Conservation (phyloP, 805 yeast species). For the Cyberlindnera xylosilytica region DNA sequence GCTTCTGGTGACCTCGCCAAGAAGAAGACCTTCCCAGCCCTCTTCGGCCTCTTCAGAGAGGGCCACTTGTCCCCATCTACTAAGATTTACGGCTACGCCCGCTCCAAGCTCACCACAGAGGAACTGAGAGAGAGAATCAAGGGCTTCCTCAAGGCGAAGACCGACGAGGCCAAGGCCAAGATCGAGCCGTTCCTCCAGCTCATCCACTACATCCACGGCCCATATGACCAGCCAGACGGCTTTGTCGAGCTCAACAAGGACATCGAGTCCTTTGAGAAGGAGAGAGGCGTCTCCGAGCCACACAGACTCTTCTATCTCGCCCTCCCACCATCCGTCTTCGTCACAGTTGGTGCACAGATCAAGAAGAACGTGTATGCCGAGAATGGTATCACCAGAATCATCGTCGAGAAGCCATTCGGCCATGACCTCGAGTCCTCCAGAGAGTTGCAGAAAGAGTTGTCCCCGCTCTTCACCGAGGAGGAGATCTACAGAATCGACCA, state of each 20-base stretch:
- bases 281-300: conserved; percentile 43
- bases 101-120: conserved; percentile 66
- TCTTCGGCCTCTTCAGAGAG: conserved; percentile 72
- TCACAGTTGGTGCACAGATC: conserved; percentile 69
- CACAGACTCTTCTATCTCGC: conserved; percentile 92
- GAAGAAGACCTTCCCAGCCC: conserved; percentile 90
- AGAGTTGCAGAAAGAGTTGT: conserved; percentile 68
- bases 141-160: conserved; percentile 56
- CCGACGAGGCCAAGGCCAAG: conserved; percentile 38
- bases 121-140: conserved; percentile 68
- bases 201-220: conserved; percentile 69
- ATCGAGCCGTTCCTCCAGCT: conserved; percentile 63
- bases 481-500: conserved; percentile 96
- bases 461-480: conserved; percentile 86
- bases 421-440: conserved; percentile 80
- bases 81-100: conserved; percentile 87
- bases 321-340: conserved; percentile 90
- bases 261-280: conserved; percentile 58
- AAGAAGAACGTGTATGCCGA: conserved; percentile 65
- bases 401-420: conserved; percentile 97
- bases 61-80: conserved; percentile 71
- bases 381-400: conserved; percentile 72
- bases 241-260: conserved; percentile 52
- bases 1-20: conserved; percentile 95
- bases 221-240: conserved; percentile 80